These are phyloP conservation scores for Aspergillus aculeatus DNA, from an alignment of 2,329 filamentous ascomycete species.

Conservation along the genomic window DNA sequence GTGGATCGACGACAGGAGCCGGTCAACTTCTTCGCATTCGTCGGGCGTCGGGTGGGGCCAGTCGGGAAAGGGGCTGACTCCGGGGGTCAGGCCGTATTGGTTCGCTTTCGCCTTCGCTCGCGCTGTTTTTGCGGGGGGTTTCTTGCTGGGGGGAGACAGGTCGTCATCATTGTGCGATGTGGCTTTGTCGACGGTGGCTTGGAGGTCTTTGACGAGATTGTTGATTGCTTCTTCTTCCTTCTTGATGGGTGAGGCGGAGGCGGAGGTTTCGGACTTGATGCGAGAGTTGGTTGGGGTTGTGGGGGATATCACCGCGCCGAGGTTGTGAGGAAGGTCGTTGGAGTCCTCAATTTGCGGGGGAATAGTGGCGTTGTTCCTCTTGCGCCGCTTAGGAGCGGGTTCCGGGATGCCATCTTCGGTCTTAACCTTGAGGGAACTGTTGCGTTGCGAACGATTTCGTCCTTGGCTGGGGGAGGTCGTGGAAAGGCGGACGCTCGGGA, in stretches of 20 bases:
- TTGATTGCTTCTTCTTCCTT: slow-evolving; percentile 1
- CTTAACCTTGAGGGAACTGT: neutral
- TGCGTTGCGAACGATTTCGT: neutral
- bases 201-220: slow-evolving; percentile 11
- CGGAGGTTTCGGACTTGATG: neutral
- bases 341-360: slow-evolving; percentile 14
- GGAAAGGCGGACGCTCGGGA: neutral
- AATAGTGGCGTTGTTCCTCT: slow-evolving; percentile 9
- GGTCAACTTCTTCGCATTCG: slow-evolving; percentile 68
- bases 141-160: neutral
- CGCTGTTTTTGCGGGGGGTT: neutral
- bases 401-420: slow-evolving; percentile 16
- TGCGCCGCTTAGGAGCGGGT: slow-evolving; percentile 27
- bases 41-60: slow-evolving; percentile 63
- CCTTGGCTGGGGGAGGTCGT: no score
- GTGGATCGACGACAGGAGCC: slow-evolving; percentile 64
- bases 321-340: slow-evolving; percentile 57
- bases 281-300: neutral
- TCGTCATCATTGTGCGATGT: slow-evolving; percentile 12
- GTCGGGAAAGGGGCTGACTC: slow-evolving; percentile 64
- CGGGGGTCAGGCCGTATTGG: slow-evolving; percentile 56
- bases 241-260: slow-evolving; percentile 3
- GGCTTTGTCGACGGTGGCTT: slow-evolving; percentile 21
- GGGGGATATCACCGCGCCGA: slow-evolving; percentile 39
- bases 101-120: slow-evolving; percentile 19